Evolutionary conservation across 2,329 filamentous ascomycete species (phyloP).

Genomic region (Domatiomyces globalis): DNA sequence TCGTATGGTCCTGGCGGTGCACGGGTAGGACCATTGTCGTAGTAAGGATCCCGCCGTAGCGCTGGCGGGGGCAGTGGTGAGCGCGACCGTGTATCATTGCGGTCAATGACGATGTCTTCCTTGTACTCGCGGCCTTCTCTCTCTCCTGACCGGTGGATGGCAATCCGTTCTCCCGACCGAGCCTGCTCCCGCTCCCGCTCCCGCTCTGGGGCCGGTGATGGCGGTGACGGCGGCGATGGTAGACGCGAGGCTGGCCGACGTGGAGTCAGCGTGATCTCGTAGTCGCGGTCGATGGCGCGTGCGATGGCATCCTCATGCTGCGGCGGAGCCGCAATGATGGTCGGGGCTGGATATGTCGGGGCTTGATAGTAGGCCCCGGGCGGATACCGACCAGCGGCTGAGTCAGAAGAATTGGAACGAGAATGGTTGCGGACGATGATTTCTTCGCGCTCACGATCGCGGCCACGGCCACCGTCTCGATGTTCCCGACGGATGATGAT

Average conservation of each 20-base stretch:
- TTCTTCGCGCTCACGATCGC: constrained; percentile 15
- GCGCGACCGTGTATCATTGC: constrained; percentile 31
- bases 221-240: constrained; percentile 29
- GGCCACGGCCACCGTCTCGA: constrained; percentile 17
- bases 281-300: constrained; percentile 72
- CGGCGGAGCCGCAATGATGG: constrained; percentile 58
- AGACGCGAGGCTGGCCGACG: constrained; percentile 23
- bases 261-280: constrained; percentile 18
- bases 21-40: constrained; percentile 14
- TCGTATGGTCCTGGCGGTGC: constrained; percentile 39
- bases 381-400: constrained; percentile 22
- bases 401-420: constrained; percentile 15
- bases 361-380: constrained; percentile 18
- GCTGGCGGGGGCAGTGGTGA: constrained; percentile 20
- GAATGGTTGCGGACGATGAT: constrained; percentile 28
- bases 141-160: constrained; percentile 36
- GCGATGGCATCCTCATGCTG: constrained; percentile 84
- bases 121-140: constrained; percentile 38
- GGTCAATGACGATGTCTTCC: constrained; percentile 50
- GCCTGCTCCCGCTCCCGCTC: constrained; percentile 20
- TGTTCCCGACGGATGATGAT: constrained; percentile 29
- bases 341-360: constrained; percentile 42
- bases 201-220: constrained; percentile 16
- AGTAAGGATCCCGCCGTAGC: constrained; percentile 9
- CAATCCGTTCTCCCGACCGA: constrained; percentile 38